These are phyloP conservation scores for Ophiobolus disseminans DNA, from an alignment of 2,329 filamentous ascomycete species.

Conservation along the genomic window DNA sequence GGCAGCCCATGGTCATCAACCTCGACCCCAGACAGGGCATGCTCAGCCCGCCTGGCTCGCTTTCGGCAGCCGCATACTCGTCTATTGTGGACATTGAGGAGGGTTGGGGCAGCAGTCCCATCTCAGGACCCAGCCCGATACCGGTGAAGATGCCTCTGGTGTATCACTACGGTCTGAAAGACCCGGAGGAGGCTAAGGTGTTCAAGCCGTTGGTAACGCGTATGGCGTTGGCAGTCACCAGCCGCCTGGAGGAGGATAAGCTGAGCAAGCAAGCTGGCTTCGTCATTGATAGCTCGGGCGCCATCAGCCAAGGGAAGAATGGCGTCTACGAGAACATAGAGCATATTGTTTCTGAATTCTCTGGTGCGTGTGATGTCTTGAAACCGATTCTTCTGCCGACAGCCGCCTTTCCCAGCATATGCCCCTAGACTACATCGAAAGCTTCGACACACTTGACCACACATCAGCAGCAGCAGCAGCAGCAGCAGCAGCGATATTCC, in stretches of 20 bases:
- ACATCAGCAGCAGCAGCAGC: not conserved
- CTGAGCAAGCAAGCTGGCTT: constrained; percentile 76
- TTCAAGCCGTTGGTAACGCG: constrained; percentile 78
- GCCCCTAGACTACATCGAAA: not conserved
- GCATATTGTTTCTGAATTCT: constrained; percentile 76
- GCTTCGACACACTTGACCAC: not conserved
- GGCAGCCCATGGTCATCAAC: constrained; percentile 83
- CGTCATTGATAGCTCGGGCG: constrained; percentile 82
- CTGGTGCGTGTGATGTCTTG: constrained; percentile 57
- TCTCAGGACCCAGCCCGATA: constrained; percentile 84
- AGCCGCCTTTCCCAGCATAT: not conserved
- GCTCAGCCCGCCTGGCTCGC: constrained; percentile 68
- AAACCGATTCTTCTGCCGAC: constrained; percentile 3
- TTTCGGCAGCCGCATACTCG: constrained; percentile 86
- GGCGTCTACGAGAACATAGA: constrained; percentile 77
- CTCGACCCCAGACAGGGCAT: constrained; percentile 76
- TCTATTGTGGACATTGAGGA: constrained; percentile 87
- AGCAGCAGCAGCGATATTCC: constrained; percentile 1
- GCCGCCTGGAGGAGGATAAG: constrained; percentile 76
- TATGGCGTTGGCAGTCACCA: constrained; percentile 79
- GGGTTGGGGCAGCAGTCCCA: constrained; percentile 88
- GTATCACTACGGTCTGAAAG: constrained; percentile 82
- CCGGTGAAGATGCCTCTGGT: constrained; percentile 92
- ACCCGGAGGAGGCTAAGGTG: constrained; percentile 71
- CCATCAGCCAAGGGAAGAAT: constrained; percentile 68